Percentiles rank a stretch among this genome's conserved stretches.
Conservation (phyloP, 768 basidiomycete genomes). For the Boletus pseudo-olivaceus region DNA sequence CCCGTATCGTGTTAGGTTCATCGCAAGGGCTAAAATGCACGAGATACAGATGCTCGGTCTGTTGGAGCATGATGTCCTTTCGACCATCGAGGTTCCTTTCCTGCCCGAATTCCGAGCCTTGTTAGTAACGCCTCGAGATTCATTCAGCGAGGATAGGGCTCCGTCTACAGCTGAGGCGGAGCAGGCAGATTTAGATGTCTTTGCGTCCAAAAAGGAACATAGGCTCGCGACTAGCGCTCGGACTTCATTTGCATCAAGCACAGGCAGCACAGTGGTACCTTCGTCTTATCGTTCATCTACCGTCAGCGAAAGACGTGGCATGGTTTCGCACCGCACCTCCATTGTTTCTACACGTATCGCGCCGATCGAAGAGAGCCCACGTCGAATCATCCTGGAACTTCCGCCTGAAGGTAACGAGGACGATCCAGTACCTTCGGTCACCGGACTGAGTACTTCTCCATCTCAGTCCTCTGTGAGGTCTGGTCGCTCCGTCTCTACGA, state of each 20-base stretch:
- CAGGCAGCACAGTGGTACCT: conserved; percentile 34
- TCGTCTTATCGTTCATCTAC: conserved; percentile 34
- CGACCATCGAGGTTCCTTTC: conserved; percentile 85
- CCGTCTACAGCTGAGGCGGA: conserved; percentile 59
- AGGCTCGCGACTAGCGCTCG: conserved; percentile 31
- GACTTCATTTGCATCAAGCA: conserved; percentile 41
- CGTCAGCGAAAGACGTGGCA: conserved; percentile 38
- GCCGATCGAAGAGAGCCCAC: conserved; percentile 73
- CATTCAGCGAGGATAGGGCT: conserved; percentile 32
- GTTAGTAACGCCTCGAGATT: conserved; percentile 31
- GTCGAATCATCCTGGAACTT: conserved; percentile 45
- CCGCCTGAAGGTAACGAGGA: conserved; percentile 41
- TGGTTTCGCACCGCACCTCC: conserved; percentile 47
- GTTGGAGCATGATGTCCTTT: conserved; percentile 86
- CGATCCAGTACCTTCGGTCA: conserved; percentile 31
- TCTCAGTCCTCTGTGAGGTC: conserved; percentile 63
- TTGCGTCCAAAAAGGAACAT: conserved; percentile 46
- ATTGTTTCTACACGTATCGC: conserved; percentile 45
- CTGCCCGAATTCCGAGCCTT: conserved; percentile 45
- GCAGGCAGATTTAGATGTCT: conserved; percentile 69
- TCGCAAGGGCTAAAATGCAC: conserved; percentile 95
- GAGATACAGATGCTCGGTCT: conserved; percentile 94
- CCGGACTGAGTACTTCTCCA: conserved; percentile 53
- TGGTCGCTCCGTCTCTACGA: conserved; percentile 48
- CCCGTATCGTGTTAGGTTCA: conserved; percentile 54